These are phyloP conservation scores for Ploettnerulaceae sp. DNA, from an alignment of 2,329 filamentous ascomycete genomes.

Conservation along the genomic window DNA sequence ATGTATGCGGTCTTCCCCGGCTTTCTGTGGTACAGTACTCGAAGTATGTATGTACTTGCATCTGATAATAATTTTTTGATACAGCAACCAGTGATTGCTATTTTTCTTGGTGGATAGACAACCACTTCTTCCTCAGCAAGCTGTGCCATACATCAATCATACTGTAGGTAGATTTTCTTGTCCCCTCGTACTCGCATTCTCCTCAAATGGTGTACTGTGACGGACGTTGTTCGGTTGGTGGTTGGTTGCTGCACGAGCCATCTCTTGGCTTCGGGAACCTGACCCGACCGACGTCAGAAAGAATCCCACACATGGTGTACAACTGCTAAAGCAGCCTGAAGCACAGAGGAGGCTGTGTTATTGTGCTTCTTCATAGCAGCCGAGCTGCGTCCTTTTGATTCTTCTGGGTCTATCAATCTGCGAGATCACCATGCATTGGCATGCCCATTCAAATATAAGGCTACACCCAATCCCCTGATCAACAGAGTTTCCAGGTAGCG, in stretches of 20 bases:
- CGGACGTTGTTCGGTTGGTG: not conserved
- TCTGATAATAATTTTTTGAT: too few species aligned
- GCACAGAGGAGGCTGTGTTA: not conserved
- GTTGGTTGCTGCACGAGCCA: not conserved
- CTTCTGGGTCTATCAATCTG: not conserved
- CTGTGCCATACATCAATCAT: too few species aligned
- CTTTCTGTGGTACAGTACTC: too few species aligned
- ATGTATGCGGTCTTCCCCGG: too few species aligned
- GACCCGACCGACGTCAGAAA: constrained; percentile 4
- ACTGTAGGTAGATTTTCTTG: too few species aligned
- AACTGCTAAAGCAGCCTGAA: not conserved
- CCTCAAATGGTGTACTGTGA: not conserved
- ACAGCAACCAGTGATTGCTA: too few species aligned
- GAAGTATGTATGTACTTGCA: too few species aligned
- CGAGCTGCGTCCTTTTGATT: too few species aligned
- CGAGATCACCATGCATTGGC: constrained; percentile 10
- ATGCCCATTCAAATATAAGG: not conserved
- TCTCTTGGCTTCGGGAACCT: not conserved
- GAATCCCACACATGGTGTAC: not conserved
- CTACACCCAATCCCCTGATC: constrained; percentile 10
- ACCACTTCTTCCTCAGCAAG: too few species aligned
- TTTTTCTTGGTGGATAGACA: too few species aligned
- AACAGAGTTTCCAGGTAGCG: constrained; percentile 2
- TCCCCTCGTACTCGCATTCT: too few species aligned
- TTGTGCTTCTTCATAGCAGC: not conserved